Base-by-base conservation (phyloP, 2,329 filamentous ascomycete species). In the Conoideocrella luteorostrata region DNA sequence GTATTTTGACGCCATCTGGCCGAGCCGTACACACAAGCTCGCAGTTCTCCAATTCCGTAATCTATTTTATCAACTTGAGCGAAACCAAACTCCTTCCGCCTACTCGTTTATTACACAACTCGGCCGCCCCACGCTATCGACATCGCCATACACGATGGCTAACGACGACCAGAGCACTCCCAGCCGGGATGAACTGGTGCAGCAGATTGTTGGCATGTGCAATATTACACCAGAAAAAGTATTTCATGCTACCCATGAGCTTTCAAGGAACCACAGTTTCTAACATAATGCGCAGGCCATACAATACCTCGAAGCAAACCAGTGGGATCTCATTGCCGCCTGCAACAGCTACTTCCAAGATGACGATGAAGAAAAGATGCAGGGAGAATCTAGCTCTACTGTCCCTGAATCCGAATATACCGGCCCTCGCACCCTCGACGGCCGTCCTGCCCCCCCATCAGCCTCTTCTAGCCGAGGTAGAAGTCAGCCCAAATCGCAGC, bases 311-410 rank as follows among this genome's bases (percentile, higher is more conserved):
- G 68, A 71, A 18, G 73, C 75, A 28, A 80, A 75, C 55, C 67
- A 75, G 50, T 88, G 85, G 82, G 75, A 88, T 55, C 65, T 87
- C 34, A 70, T 75, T 51, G 66, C 71, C 9, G 84, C 84, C 13
- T 74, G 77, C 43, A 72, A 77, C 23, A 74, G 78, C 40, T 86
- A 74, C 66, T 87, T 78, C 57, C 69, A 72, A 47, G 71, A 78
- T 45, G 65, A 72, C 26, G 77, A 81, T 21, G 72, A 77, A 44
- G 64, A 57, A 7, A 63, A 65, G 26, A 66, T 69, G 47, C 67
- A 70, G 50, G 59, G 56, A 18, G 41, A 28, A 21, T 47, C 32
- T 37, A 33, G 21, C 20, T 7, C 38, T 5, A 22, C 41, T 9
- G 29, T 11, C n/a, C 49, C n/a, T 5, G 47, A 49, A 17, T 65